Conservation (phyloP, 768 basidiomycete genomes). For the Collybiopsis confluens region DNA sequence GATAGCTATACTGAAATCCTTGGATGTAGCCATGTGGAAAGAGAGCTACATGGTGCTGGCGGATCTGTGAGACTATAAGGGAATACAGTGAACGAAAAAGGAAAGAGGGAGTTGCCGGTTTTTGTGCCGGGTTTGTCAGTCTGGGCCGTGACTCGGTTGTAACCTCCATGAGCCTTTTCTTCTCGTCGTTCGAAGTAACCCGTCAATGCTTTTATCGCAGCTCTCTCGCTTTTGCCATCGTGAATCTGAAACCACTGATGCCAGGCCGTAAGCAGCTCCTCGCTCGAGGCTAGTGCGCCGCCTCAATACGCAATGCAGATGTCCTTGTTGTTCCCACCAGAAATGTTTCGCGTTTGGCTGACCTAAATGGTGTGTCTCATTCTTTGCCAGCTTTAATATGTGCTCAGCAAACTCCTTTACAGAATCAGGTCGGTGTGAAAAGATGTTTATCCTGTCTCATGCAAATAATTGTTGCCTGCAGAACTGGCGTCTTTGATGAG, state of each 20-base stretch:
- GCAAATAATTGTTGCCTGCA: too few species aligned
- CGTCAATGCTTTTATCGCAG: conserved; percentile 72
- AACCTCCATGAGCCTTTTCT: conserved; percentile 37
- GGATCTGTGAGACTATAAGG: background rate
- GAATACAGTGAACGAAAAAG: background rate
- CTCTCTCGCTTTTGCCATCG: conserved; percentile 74
- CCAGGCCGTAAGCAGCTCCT: conserved; percentile 74
- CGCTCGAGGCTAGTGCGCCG: background rate
- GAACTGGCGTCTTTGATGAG: conserved; percentile 81
- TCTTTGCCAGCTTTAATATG: background rate
- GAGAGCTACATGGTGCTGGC: background rate
- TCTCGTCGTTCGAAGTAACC: conserved; percentile 78
- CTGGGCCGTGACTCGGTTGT: background rate
- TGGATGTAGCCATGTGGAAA: conserved; percentile 12
- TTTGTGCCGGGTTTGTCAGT: too few species aligned
- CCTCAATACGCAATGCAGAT: conserved; percentile 31
- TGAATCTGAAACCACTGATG: conserved; percentile 92
- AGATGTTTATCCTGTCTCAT: too few species aligned
- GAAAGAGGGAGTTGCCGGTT: too few species aligned
- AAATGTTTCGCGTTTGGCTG: conserved; percentile 50
- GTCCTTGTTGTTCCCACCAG: conserved; percentile 59
- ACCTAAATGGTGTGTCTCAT: conserved; percentile 39
- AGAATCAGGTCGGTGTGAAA: too few species aligned
- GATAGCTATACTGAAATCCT: conserved; percentile 47
- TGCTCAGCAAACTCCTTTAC: conserved; percentile 10